Evolutionary conservation across 257 asterid genomes (phyloP), one percentile per base, ranked within the genome.

Genomic region (Thymus mandschuricus): DNA sequence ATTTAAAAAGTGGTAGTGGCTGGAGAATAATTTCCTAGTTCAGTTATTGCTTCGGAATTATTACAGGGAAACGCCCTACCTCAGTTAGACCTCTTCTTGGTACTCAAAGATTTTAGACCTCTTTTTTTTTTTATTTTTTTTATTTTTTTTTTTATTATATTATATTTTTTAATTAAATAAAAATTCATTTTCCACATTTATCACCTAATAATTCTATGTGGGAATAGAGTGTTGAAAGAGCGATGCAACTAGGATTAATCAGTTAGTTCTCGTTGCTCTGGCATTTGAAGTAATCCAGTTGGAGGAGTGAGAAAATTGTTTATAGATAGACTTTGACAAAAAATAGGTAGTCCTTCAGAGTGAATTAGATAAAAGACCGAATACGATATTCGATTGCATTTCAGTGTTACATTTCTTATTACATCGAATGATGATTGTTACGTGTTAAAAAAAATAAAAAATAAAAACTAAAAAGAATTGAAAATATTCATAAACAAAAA

Each of bases 11-110:
- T 43, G 51, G 13, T 29, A 68, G 75, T 68, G 79, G 75, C 2
- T 51, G 62, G 68, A 60, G 79, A 60, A 68, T 68, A 68, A 50
- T 68, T 69, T 75, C 58, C 5, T 50, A 51, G 13, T 73, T 46
- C 15, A 60, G 60, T 28, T 27, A 49, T 29, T 40, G 62, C 69
- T 34, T 13, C 12, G 30, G 33, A 34, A 72, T 40, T 62, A 63
- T 62, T 62, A 12, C 34, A 10, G 34, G 55, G 34, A 38, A 65
- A 71, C 40, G 49, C 8, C 66, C 66, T 60, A 35, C 66, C 66
- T 60, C 27, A 60, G 66, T n/a, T 60, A 35, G 48, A 60, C 66
- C 66, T 60, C 31, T 38, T 35, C 64, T 59, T 58, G 6, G 45
- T 59, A 6, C 44, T 59, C 64, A 33, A 59, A 33, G 45, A 59